Evolutionary conservation across 2,329 filamentous ascomycete species (phyloP).

Genomic region (Colletotrichum eleusines): DNA sequence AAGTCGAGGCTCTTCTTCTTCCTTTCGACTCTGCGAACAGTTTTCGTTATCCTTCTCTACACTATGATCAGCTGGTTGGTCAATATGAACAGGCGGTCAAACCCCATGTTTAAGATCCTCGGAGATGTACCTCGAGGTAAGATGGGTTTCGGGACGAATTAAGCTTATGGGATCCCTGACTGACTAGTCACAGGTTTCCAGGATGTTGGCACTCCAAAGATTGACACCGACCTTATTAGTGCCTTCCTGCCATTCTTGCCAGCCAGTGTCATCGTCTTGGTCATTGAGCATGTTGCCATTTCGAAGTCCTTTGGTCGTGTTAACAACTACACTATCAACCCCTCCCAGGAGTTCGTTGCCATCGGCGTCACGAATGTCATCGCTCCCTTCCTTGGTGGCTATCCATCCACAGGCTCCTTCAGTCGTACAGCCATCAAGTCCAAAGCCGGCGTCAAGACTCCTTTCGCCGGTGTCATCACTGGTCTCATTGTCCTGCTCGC

Average conservation of each 20-base stretch:
- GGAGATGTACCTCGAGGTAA: conserved; percentile 80
- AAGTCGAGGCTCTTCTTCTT: conserved; percentile 87
- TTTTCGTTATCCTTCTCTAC: conserved; percentile 91
- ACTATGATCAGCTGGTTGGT: conserved; percentile 90
- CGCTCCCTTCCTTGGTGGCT: conserved; percentile 91
- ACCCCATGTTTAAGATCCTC: conserved; percentile 80
- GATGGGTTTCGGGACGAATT: conserved; percentile 40
- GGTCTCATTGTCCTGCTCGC: conserved; percentile 87
- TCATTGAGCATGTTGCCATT: conserved; percentile 97
- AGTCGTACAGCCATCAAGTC: conserved; percentile 97
- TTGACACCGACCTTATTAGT: conserved; percentile 75
- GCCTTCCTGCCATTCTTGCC: conserved; percentile 81
- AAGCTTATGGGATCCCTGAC: background rate
- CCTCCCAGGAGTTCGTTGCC: conserved; percentile 94
- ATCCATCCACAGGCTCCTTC: conserved; percentile 95
- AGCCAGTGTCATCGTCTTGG: conserved; percentile 89
- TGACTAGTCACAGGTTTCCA: conserved; percentile 73
- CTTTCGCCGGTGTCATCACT: conserved; percentile 90
- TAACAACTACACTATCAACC: conserved; percentile 96
- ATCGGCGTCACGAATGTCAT: conserved; percentile 93
- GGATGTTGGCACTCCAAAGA: conserved; percentile 77
- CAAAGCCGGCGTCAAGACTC: conserved; percentile 93
- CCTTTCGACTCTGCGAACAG: conserved; percentile 87
- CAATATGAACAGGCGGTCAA: conserved; percentile 74
- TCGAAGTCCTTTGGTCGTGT: conserved; percentile 96